Conservation (phyloP, 2,329 filamentous ascomycete genomes). For the Ophiognomonia clavigignenti-juglandacearum region DNA sequence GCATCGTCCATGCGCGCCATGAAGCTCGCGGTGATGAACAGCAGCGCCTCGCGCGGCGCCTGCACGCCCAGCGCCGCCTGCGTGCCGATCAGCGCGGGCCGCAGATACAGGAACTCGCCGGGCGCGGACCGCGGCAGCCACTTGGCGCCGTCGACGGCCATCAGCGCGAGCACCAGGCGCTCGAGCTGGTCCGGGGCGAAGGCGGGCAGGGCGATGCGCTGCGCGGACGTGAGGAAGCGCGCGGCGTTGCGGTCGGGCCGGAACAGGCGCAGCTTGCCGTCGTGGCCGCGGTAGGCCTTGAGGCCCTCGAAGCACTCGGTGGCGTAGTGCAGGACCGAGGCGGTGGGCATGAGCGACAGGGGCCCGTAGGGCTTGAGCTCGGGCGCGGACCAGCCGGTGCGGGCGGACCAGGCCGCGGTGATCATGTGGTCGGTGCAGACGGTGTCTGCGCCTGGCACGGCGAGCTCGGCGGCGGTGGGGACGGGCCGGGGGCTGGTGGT, state of each 20-base stretch:
- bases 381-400: constrained; percentile 67
- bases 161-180: constrained; percentile 67
- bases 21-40: constrained; percentile 73
- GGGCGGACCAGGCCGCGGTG: constrained; percentile 57
- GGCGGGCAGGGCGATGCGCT: constrained; percentile 67
- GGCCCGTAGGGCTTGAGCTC: constrained; percentile 74
- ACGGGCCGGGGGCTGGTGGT: constrained; percentile 47
- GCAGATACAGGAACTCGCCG: constrained; percentile 75
- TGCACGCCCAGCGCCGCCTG: constrained; percentile 77
- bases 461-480: constrained; percentile 43
- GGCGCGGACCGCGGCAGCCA: constrained; percentile 71
- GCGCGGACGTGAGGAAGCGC: constrained; percentile 56
- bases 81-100: constrained; percentile 82
- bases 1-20: constrained; percentile 53
- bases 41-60: constrained; percentile 73
- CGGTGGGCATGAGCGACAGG: constrained; percentile 73
- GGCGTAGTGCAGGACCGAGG: constrained; percentile 79
- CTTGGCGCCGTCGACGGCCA: constrained; percentile 67
- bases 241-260: constrained; percentile 68
- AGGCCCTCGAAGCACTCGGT: constrained; percentile 86
- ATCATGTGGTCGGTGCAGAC: constrained; percentile 87
- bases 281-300: constrained; percentile 76
- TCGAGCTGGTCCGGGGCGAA: constrained; percentile 70
- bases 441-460: constrained; percentile 44
- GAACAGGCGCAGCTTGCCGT: constrained; percentile 72